Conservation (phyloP, 2,329 filamentous ascomycete genomes). For the Knufia petricola region DNA sequence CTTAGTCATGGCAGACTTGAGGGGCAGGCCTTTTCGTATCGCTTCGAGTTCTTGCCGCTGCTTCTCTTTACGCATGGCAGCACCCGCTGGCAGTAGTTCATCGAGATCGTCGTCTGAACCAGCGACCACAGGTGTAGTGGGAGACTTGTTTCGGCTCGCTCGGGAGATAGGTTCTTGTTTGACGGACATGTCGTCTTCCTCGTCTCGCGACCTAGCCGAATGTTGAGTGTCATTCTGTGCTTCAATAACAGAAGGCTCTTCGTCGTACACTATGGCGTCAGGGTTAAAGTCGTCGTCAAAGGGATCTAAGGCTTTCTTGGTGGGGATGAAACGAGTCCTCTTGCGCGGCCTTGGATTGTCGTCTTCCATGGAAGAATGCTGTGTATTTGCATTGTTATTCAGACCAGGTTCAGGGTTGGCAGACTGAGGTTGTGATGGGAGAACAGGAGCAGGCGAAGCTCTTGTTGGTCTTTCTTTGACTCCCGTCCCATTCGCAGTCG, state of each 20-base stretch:
- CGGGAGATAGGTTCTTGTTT: constrained; percentile 23
- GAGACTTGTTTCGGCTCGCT: constrained; percentile 25
- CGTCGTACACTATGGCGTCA: constrained; percentile 22
- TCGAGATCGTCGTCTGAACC: constrained; percentile 48
- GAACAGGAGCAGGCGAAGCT: constrained; percentile 20
- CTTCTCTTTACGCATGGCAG: constrained; percentile 68
- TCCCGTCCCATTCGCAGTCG: neutral
- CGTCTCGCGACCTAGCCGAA: neutral
- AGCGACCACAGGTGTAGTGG: constrained; percentile 24
- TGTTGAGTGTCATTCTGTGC: neutral
- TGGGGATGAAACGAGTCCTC: constrained; percentile 13
- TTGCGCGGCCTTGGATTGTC: constrained; percentile 28
- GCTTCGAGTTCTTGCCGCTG: constrained; percentile 41
- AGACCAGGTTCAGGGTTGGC: constrained; percentile 8
- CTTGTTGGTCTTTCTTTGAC: neutral
- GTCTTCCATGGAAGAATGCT: constrained; percentile 12
- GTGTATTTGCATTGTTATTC: neutral
- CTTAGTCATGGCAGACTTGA: constrained; percentile 5
- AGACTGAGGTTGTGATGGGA: constrained; percentile 20
- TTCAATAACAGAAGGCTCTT: constrained; percentile 4
- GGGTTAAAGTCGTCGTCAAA: constrained; percentile 55
- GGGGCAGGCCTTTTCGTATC: constrained; percentile 33
- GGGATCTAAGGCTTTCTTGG: constrained; percentile 53
- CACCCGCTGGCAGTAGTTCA: constrained; percentile 67
- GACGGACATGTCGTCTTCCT: constrained; percentile 7